A percentile compares a stretch with the other conserved stretches of the same genome.
These are phyloP conservation scores for Camellia sinensis DNA, from an alignment of 148 eudicot genomes.

Conservation along the genomic window DNA sequence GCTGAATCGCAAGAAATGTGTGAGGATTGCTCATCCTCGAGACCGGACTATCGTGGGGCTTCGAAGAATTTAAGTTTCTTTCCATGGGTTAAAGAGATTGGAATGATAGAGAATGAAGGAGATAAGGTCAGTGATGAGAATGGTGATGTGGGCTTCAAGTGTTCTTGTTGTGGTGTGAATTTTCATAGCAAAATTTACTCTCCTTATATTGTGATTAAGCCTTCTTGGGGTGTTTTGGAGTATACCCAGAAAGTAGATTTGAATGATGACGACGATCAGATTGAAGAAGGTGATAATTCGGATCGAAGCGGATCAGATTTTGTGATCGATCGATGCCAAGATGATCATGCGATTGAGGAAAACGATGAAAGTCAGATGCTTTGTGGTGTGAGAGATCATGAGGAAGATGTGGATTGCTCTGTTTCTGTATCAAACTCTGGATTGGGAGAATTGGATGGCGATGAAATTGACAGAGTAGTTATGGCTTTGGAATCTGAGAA, in stretches of 20 bases:
- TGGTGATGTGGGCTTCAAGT: constrained; percentile 31
- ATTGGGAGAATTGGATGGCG: constrained; percentile 13
- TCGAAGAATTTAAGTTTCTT: constrained; percentile 28
- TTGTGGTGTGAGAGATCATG: constrained; percentile 17
- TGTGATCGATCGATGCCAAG: constrained; percentile 15
- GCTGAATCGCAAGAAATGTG: constrained; percentile 53
- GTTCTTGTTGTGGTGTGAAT: constrained; percentile 67
- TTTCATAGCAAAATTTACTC: constrained; percentile 26
- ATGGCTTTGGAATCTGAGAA: constrained; percentile 32
- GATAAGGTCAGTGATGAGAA: constrained; percentile 20
- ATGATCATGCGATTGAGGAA: constrained; percentile 18
- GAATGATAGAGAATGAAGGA: constrained; percentile 25
- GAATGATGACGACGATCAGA: constrained; percentile 27
- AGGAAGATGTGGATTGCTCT: constrained; percentile 20
- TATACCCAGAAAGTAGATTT: constrained; percentile 34
- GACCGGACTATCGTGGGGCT: not conserved
- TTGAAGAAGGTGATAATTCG: constrained; percentile 19
- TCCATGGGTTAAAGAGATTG: constrained; percentile 41
- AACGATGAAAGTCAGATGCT: constrained; percentile 17
- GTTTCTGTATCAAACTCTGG: constrained; percentile 18
- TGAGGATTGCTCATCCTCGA: constrained; percentile 49
- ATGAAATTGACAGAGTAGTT: constrained; percentile 23
- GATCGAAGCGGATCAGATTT: constrained; percentile 24
- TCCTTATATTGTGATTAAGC: constrained; percentile 28
- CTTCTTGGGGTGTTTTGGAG: constrained; percentile 43